Conservation (phyloP, 345 rosid species). For the Citrus hindsii region DNA sequence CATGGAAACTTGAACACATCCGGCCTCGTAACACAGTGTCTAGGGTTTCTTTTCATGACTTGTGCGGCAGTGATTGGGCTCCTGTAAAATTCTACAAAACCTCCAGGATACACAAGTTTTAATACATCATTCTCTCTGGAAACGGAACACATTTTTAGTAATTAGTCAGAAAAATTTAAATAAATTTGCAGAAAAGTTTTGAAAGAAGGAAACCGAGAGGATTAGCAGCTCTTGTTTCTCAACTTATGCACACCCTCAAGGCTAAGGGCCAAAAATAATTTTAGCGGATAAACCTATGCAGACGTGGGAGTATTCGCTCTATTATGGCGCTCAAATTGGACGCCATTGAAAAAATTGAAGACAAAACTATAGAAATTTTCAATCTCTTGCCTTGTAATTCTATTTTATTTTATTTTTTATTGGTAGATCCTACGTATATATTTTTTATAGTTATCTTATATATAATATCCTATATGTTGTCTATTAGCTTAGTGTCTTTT, state of each 20-base stretch:
- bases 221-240: neutral
- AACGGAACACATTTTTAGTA: conserved; percentile 3
- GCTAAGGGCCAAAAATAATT: neutral
- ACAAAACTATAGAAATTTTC: neutral
- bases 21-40: conserved; percentile 43
- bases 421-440: neutral
- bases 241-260: neutral
- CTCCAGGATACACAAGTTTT: conserved; percentile 43
- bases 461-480: neutral
- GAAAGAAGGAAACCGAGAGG: neutral
- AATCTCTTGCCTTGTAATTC: neutral
- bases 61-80: conserved; percentile 33
- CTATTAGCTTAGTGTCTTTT: neutral
- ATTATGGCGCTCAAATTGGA: neutral
- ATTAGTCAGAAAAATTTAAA: too few species aligned
- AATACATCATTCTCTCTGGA: conserved; percentile 12
- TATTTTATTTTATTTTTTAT: neutral
- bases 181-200: too few species aligned
- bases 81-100: conserved; percentile 26
- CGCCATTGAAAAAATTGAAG: neutral
- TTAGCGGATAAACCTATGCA: neutral
- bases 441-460: neutral
- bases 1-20: conserved; percentile 43
- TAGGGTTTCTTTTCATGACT: conserved; percentile 42
- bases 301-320: neutral